A percentile compares a stretch with the other conserved stretches of the same genome.
These are phyloP conservation scores for Beta corolliflora DNA, from an alignment of 179 eudicot species.

Conservation along the genomic window DNA sequence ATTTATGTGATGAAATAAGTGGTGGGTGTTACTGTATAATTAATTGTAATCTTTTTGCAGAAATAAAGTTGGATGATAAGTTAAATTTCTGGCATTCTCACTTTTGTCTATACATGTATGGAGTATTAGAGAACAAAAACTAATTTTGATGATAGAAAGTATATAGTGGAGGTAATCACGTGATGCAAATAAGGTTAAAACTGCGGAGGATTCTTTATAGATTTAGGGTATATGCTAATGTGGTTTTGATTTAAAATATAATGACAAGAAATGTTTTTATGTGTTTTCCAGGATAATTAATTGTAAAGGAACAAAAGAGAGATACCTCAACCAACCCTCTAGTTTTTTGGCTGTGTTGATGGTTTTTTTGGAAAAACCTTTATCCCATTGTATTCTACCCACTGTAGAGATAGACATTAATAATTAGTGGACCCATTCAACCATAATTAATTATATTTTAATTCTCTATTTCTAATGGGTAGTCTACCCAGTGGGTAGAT, in stretches of 20 bases:
- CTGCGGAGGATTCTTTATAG: not conserved
- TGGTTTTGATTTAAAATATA: not conserved
- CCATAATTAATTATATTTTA: too few relatives aligned
- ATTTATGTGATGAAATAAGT: not conserved
- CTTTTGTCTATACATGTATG: not conserved
- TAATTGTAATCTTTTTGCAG: not conserved
- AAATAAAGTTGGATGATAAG: too few relatives aligned
- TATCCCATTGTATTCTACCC: too few relatives aligned
- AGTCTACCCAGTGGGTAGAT: too few relatives aligned
- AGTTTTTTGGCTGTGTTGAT: not conserved
- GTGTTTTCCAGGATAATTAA: not conserved
- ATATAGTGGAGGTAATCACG: conserved; percentile 11
- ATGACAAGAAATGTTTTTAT: too few relatives aligned
- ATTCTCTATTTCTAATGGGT: too few relatives aligned
- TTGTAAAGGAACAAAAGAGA: not conserved
- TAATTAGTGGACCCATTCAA: too few relatives aligned
- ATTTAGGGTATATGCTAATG: conserved; percentile 14
- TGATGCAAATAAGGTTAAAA: conserved; percentile 10
- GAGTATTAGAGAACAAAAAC: too few relatives aligned
- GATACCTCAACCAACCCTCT: not conserved
- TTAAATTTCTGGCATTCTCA: not conserved
- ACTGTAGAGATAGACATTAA: too few relatives aligned
- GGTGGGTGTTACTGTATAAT: not conserved
- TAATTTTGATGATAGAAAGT: not conserved
- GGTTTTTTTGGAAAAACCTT: too few relatives aligned